A percentile compares a stretch with the other conserved stretches of the same genome.
phyloP scores from a whole-genome alignment of 129 eudicot species.

The Cynara cardunculus region DNA sequence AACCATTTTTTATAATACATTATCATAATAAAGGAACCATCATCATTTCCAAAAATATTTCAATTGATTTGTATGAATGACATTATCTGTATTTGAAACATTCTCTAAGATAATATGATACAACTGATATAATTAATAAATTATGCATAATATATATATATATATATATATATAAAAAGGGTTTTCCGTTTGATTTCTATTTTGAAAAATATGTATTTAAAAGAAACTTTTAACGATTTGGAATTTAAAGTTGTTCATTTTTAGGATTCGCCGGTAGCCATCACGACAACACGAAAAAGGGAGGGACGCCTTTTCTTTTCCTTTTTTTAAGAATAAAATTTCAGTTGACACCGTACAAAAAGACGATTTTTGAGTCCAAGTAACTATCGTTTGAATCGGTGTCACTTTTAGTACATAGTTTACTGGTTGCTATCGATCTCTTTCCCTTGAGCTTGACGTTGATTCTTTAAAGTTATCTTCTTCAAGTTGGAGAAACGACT shows the following conservation, averaged over 20 bases:
- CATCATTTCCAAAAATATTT: too few relatives aligned
- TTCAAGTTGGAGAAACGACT: not conserved
- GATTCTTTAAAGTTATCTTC: not conserved
- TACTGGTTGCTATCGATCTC: not conserved
- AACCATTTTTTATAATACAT: too few relatives aligned
- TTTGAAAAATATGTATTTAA: not conserved
- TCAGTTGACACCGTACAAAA: not conserved
- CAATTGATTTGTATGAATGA: too few relatives aligned
- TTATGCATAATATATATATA: too few relatives aligned
- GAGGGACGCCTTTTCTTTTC: not conserved
- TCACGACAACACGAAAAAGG: not conserved
- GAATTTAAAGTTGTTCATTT: not conserved
- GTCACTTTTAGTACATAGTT: not conserved
- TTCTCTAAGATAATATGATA: too few relatives aligned
- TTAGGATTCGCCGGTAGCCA: not conserved
- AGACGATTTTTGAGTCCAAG: not conserved
- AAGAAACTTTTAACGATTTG: not conserved
- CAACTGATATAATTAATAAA: not conserved
- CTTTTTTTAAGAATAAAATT: not conserved
- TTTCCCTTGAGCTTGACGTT: not conserved
- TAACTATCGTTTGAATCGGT: not conserved
- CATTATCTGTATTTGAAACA: too few relatives aligned
- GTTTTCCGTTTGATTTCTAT: not conserved
- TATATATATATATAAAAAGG: too few relatives aligned
- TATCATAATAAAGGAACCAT: too few relatives aligned